A percentile compares a stretch with the other conserved stretches of the same genome.
Evolutionary conservation across 208 protist species (phyloP).

Genomic region (Crithidia fasciculata): DNA sequence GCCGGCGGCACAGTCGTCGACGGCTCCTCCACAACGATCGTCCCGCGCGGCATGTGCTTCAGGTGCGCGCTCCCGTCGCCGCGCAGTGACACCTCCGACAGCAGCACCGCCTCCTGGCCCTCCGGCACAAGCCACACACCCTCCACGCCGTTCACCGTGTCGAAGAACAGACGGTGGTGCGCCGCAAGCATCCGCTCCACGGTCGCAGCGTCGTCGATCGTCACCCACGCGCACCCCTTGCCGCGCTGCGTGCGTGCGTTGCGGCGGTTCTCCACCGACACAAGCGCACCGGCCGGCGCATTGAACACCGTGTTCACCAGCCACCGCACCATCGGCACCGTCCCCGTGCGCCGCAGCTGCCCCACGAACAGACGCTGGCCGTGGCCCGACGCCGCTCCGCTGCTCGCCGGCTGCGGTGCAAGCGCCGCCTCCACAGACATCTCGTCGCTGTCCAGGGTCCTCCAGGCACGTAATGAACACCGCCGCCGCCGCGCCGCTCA

Average conservation of each 20-base stretch:
- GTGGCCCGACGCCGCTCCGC: neutral
- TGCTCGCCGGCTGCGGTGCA: slow-evolving; percentile 9
- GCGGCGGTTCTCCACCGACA: too few relatives aligned
- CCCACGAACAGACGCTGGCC: slow-evolving; percentile 68
- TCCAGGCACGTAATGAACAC: slow-evolving; percentile 4
- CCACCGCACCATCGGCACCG: slow-evolving; percentile 78
- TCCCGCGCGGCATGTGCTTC: slow-evolving; percentile 70
- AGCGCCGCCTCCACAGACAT: slow-evolving; percentile 40
- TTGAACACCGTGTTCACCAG: slow-evolving; percentile 54
- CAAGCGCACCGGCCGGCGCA: too few relatives aligned
- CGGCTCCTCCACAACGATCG: slow-evolving; percentile 66
- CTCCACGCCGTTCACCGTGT: slow-evolving; percentile 56
- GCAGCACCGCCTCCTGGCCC: too few relatives aligned
- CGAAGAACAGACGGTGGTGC: slow-evolving; percentile 78
- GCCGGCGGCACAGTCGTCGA: neutral
- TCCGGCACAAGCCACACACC: too few relatives aligned
- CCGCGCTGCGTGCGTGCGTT: too few relatives aligned
- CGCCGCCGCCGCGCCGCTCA: too few relatives aligned
- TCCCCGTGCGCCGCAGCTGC: slow-evolving; percentile 74
- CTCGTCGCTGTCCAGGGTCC: slow-evolving; percentile 61
- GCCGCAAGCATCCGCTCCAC: slow-evolving; percentile 42
- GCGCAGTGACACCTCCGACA: too few relatives aligned
- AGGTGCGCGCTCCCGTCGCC: neutral
- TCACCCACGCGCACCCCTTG: too few relatives aligned
- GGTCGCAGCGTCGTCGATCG: slow-evolving; percentile 1